Base-by-base conservation (phyloP, 441 rosid genomes). In the Omphalea diandra region DNA sequence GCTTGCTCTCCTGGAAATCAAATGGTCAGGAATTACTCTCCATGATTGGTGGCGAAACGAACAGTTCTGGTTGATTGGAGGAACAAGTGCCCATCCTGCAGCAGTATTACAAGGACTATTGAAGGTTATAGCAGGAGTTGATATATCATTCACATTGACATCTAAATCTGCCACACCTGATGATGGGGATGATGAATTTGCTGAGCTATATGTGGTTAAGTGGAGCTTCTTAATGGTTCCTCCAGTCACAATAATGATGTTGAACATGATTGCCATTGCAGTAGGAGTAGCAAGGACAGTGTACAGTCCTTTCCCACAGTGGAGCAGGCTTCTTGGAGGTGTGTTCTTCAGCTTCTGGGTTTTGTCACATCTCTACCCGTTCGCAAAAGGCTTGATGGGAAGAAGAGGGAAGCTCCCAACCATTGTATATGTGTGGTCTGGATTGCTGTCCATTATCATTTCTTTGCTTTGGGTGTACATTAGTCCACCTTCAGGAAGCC, bases 261-360 rank as follows among this genome's bases (percentile, higher is more conserved):
- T 84, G 47, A 89, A 89, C 74, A 3, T 63, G 67, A 84, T 81
- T 56, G 90, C 86, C 2, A 86, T 89, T 5, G 84, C 88, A 2
- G 86, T 87, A 7, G 95, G 84, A 6, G 59, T 78, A 35, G 71
- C 84, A 18, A 81, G 92, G 76, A 87, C 90, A 86, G 32, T 89
- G 63, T 89, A 87, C 75, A 87, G 87, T 69, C 63, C 81, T 1
- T 79, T 70, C 59, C 92, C 95, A 4, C 80, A 87, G 53, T 89
- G 92, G 92, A 89, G 90, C 80, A 84, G 73, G 73, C 82, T 89
- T 32, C n/a, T 86, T 5, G 95, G 95, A 49, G 95, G 95, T 11
- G 89, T 83, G 65, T 87, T 87, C 77, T 89, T 89, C 83, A 86
- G 92, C 81, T 81, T 89, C 70, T 89, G 95, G 92, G 92, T 87